Base-by-base conservation (phyloP, 192 early-diverging fungal genomes). In the Coemansia sp. region DNA sequence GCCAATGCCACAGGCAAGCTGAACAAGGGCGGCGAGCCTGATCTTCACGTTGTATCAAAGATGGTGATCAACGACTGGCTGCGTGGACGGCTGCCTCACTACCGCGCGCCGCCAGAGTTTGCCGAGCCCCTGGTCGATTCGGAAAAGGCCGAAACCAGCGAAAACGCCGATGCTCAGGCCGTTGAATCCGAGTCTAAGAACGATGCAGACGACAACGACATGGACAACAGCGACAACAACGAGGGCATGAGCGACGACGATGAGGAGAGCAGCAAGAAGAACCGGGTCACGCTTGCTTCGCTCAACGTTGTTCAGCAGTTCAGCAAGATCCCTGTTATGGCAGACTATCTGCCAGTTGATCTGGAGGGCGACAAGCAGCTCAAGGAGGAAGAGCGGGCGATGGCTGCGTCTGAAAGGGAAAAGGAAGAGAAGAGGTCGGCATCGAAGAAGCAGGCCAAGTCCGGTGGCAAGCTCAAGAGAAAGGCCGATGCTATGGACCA, bases 1-100 rank as follows among this genome's bases (percentile, higher is more conserved):
- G 95, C 94, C 61, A 88, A 90, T 65, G 89, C 88, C 63, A 88
- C 90, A 15, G 98, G 98, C 28, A 93, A 93, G 85, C 80, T 99
- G 72, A 83, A 98, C 74, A 99, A 96, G 83, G 94, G 95, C 62
- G 98, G 94, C 12, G 98, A 99, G 69, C 91, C 98, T n/a, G 95
- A 99, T 82, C 39, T 96, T 38, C 83, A 86, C 14, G 92, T 91
- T 22, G 94, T 97, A 14, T 90, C 98, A 38, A 95, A 95, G 76
- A 99, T 98, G 95, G 89, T 99, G 9, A 85, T 99, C 70, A 99
- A 96, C 84, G 98, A 99, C 84, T 99, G 96, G 96, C 78, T 98
- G 51, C 90, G 98, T 52, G 98, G 98, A 20, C 94, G 95, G 73
- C 94, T 99, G 74, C 98, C 98, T 32, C 97, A 91, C 86, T 99